Evolutionary conservation across 2,329 filamentous ascomycete genomes (phyloP), one percentile per base, ranked within the genome.

Genomic region (Bipolaris sorokiniana): DNA sequence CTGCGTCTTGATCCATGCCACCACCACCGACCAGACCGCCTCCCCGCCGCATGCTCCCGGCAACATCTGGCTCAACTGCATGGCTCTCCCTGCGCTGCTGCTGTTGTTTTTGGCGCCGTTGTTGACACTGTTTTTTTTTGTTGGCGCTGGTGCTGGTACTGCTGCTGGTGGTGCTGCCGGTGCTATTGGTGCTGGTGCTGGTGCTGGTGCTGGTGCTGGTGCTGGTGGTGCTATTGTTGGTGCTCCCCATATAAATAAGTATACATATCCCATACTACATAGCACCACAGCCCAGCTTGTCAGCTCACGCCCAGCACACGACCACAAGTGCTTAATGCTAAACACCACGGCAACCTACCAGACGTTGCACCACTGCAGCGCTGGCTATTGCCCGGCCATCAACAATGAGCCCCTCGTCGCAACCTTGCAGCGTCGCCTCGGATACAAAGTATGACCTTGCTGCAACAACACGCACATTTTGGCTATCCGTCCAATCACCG

Each of bases 391-490:
- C 46, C 42, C 42, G 51, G 20, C 31, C 34, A 16, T 56, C 51
- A 59, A 47, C 55, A 58, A 53, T 36, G 42, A 48, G 41, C 52
- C 48, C 51, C 48, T 52, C 59, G 42, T 46, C 36, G 55, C 36
- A 46, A 56, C 59, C 54, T 46, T 59, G 54, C 56, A 60, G 51
- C 51, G 48, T 50, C 58, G 51, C 48, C 52, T 51, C 42, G 48
- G 61, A 54, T 56, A 56, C 56, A 58, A 15, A 22, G 23, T 42
- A 15, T 42, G 23, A 18, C 45, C 47, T 47, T 31, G 42, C 57
- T 51, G 51, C 31, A 38, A 33, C 57, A 52, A 67, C 54, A 34
- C 63, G 66, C 63, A 65, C 60, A 67, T 65, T 59, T 49, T 55
- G 36, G 44, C 42, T 54, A 51, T 33, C 49, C 52, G 33, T 16